phyloP scores from a whole-genome alignment of 768 basidiomycete species.

The Neoboletus magnificus region DNA sequence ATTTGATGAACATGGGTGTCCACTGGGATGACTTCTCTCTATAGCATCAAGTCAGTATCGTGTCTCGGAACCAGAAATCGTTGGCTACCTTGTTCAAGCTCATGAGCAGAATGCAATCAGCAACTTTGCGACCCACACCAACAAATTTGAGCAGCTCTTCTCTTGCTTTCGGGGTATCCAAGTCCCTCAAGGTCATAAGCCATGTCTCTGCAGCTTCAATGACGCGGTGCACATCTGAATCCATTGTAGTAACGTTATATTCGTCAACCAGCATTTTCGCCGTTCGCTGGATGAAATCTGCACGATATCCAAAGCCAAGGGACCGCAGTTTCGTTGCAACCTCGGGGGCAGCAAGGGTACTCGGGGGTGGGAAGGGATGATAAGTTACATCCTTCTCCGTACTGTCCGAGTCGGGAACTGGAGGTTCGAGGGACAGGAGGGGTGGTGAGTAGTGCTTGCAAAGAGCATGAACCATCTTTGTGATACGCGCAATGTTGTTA shows the following conservation, averaged over 20 bases:
- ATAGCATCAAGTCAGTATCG: conserved; percentile 3
- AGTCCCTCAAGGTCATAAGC: conserved; percentile 51
- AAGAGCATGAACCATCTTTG: conserved; percentile 86
- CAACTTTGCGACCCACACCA: conserved; percentile 95
- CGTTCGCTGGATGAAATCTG: conserved; percentile 82
- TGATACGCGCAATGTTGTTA: conserved; percentile 93
- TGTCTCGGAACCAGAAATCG: neutral
- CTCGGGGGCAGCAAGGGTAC: conserved; percentile 53
- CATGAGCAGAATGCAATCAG: conserved; percentile 93
- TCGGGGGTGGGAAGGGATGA: conserved; percentile 84
- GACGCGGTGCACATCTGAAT: neutral
- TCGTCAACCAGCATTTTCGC: conserved; percentile 70
- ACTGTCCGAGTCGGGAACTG: conserved; percentile 27
- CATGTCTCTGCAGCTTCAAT: conserved; percentile 57
- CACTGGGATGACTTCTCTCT: conserved; percentile 88
- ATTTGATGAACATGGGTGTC: conserved; percentile 96
- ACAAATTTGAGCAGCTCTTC: conserved; percentile 75
- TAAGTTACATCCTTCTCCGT: conserved; percentile 41
- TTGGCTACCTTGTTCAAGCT: conserved; percentile 76
- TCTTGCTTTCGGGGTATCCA: conserved; percentile 57
- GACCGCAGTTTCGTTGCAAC: conserved; percentile 66
- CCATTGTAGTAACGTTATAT: conserved; percentile 32
- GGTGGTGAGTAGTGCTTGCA: conserved; percentile 73
- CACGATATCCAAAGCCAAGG: conserved; percentile 95
- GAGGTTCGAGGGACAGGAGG: conserved; percentile 50